A percentile compares a stretch with the other conserved stretches of the same genome.
These are phyloP conservation scores for Austroboletus eburneus DNA, from an alignment of 768 basidiomycete species.

Conservation along the genomic window DNA sequence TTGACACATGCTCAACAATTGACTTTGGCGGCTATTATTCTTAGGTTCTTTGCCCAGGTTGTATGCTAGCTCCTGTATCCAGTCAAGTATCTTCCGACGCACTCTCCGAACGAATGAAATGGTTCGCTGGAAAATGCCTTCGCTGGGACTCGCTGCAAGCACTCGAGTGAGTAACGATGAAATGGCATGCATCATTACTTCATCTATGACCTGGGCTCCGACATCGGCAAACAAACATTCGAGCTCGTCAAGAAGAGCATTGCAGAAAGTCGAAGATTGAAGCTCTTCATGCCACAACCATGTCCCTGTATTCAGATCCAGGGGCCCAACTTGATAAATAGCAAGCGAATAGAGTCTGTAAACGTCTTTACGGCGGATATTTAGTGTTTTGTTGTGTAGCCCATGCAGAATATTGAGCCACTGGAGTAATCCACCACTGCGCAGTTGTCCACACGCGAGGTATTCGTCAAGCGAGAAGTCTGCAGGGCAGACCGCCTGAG, in stretches of 20 bases:
- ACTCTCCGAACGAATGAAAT: slow-evolving; percentile 27
- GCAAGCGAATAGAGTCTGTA: slow-evolving; percentile 41
- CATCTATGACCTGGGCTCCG: slow-evolving; percentile 39
- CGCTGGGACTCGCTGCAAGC: slow-evolving; percentile 21
- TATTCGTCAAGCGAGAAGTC: slow-evolving; percentile 43
- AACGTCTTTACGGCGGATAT: slow-evolving; percentile 37
- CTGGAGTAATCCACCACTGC: too few species aligned
- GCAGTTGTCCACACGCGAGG: slow-evolving; percentile 39
- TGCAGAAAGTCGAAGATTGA: slow-evolving; percentile 28
- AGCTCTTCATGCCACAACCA: slow-evolving; percentile 41
- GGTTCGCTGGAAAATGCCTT: slow-evolving; percentile 14
- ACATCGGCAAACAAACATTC: slow-evolving; percentile 30
- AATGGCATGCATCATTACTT: slow-evolving; percentile 28
- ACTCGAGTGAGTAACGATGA: slow-evolving; percentile 34
- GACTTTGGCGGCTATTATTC: slow-evolving; percentile 1
- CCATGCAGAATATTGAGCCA: slow-evolving; percentile 49
- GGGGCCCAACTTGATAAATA: slow-evolving; percentile 38
- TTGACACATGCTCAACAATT: slow-evolving; percentile 18
- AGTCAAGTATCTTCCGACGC: slow-evolving; percentile 30
- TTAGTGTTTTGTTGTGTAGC: slow-evolving; percentile 34
- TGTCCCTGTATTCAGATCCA: slow-evolving; percentile 5
- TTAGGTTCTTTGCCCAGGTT: slow-evolving; percentile 11
- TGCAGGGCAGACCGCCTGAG: slow-evolving; percentile 38
- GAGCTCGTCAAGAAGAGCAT: slow-evolving; percentile 32
- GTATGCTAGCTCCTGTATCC: slow-evolving; percentile 33